Conservation (phyloP, 306 rosid genomes). For the Quillaja saponaria region DNA sequence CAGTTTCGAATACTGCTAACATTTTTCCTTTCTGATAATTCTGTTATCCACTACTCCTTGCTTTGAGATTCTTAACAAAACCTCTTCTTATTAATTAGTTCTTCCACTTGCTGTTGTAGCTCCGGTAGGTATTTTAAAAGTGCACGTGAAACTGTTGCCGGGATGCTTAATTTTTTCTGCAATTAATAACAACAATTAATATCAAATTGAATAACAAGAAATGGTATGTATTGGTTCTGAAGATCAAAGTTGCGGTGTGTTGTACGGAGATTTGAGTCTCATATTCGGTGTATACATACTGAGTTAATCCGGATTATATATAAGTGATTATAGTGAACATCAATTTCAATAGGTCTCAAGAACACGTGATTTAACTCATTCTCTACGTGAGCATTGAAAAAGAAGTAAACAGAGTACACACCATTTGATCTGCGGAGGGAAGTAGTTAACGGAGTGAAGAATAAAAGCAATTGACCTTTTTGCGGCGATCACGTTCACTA, state of each 20-base stretch:
- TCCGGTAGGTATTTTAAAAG: conserved; percentile 66
- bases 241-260: too few species aligned
- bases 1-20: conserved; percentile 1
- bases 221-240: too few species aligned
- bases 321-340: neutral
- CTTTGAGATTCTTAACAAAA: conserved; percentile 29
- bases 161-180: conserved; percentile 70
- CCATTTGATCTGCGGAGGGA: conserved; percentile 56
- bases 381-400: neutral
- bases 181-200: too few species aligned
- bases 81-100: conserved; percentile 45
- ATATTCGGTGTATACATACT: too few species aligned
- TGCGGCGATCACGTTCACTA: conserved; percentile 83
- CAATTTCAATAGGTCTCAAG: too few species aligned
- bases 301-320: neutral
- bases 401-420: conserved; percentile 7
- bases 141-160: conserved; percentile 53
- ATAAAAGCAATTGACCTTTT: conserved; percentile 64
- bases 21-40: neutral
- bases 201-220: too few species aligned
- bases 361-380: too few species aligned
- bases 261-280: too few species aligned
- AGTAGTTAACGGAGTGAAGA: conserved; percentile 73
- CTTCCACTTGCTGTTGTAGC: conserved; percentile 57
- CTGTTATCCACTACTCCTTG: conserved; percentile 14